Evolutionary conservation across 169 alveolate species (phyloP).

Genomic region (Plasmodium vivax): DNA sequence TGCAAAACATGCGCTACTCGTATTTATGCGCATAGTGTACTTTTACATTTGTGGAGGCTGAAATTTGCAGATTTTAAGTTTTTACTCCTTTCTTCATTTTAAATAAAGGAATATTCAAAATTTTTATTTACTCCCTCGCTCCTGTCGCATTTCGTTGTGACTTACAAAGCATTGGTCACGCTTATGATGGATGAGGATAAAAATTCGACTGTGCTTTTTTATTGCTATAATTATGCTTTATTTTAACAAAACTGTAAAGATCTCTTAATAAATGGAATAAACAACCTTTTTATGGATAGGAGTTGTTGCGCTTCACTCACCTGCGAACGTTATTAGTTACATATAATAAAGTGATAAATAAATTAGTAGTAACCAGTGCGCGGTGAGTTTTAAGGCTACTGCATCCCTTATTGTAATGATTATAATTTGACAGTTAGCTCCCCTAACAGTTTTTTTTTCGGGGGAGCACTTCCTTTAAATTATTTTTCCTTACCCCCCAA

Average conservation of each 20-base stretch:
- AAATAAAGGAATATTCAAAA: neutral
- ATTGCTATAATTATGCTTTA: neutral
- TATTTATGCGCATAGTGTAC: neutral
- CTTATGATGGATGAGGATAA: neutral
- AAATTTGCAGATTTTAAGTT: neutral
- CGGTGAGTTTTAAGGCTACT: neutral
- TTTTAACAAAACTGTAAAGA: neutral
- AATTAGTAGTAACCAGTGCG: neutral
- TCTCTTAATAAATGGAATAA: neutral
- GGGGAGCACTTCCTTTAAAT: neutral
- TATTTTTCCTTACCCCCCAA: neutral
- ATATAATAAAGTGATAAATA: neutral
- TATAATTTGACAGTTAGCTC: neutral
- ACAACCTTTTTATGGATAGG: neutral
- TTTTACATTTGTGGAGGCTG: neutral
- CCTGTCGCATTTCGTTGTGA: neutral
- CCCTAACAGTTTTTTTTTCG: neutral
- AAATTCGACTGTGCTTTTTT: neutral
- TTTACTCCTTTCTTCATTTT: neutral
- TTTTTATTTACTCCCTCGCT: neutral
- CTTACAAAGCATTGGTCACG: neutral
- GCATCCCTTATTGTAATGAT: neutral
- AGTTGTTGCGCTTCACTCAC: neutral
- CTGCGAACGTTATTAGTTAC: neutral
- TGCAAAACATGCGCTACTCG: neutral